Percentiles rank a stretch among this genome's conserved stretches.
phyloP scores from a whole-genome alignment of 2,329 filamentous ascomycete species.

The Cercospora citrullina region DNA sequence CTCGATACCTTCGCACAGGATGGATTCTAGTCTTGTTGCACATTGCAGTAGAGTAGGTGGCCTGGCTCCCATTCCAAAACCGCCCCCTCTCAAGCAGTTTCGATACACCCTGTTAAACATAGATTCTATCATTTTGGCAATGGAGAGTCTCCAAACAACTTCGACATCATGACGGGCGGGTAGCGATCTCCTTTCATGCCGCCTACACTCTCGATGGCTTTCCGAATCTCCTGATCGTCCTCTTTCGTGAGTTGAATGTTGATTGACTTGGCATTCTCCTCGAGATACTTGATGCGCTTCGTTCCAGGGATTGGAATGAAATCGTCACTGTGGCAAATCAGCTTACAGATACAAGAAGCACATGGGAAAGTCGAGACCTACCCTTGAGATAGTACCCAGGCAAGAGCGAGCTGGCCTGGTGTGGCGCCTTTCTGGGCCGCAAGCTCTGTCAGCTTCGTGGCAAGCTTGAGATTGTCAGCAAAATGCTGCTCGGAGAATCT shows the following conservation, averaged over 20 bases:
- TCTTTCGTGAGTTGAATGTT: conserved; percentile 31
- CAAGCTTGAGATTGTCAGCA: conserved; percentile 37
- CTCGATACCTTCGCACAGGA: background rate
- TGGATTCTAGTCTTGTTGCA: too few species aligned
- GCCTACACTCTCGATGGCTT: conserved; percentile 36
- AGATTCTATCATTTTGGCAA: conserved; percentile 15
- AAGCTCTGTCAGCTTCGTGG: conserved; percentile 30
- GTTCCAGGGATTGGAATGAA: conserved; percentile 50
- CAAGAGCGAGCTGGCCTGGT: conserved; percentile 35
- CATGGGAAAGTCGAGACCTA: conserved; percentile 2
- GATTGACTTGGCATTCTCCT: conserved; percentile 31
- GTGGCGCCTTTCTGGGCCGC: conserved; percentile 37
- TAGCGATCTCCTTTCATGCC: conserved; percentile 34
- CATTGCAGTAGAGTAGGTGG: too few species aligned
- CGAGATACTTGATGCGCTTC: conserved; percentile 32
- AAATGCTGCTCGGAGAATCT: conserved; percentile 38
- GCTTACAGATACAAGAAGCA: conserved; percentile 30
- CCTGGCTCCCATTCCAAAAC: too few species aligned
- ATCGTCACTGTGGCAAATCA: conserved; percentile 38
- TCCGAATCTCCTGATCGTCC: conserved; percentile 33
- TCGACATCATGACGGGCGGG: conserved; percentile 34
- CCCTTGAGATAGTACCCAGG: conserved; percentile 38
- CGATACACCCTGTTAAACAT: background rate
- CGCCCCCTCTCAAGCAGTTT: background rate
- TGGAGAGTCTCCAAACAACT: conserved; percentile 32